Evolutionary conservation across 164 flowering plant species (phyloP), one percentile per base, ranked within the genome.

Genomic region (Tetracentron sinense): DNA sequence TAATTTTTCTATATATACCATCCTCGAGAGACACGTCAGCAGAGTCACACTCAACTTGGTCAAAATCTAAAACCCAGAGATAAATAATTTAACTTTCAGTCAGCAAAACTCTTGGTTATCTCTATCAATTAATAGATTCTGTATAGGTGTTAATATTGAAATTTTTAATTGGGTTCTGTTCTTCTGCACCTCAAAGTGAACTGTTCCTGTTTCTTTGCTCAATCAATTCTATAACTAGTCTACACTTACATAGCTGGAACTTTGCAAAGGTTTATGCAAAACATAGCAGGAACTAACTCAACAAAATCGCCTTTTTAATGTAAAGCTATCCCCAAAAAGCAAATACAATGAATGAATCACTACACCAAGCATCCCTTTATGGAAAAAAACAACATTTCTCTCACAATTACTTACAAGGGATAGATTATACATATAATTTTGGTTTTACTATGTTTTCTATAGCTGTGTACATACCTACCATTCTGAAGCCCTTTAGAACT

Each of bases 381-480:
- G 54, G 42, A 52, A 30, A 56, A 27, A 49, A 60, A 27, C 23
- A 66, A 19, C 65, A 49, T 23, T 35, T 23, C 64, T 49, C 58
- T 28, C 65, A 58, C 46, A 66, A 57, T 65, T 70, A 69, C 67
- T 68, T 70, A 67, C 69, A 70, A 42, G 59, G 54, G 52, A 66
- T 70, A 25, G 14, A 62, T 42, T 48, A 0, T 47, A 60, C 44
- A 38, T 49, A 54, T 26, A 6, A 62, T n/a, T n/a, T n/a, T n/a
- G n/a, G 52, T 52, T 63, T 52, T 22, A 52, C 68, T 46, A 35
- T 63, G 31, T 54, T 62, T 63, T 31, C 72, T 75, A 42, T 69
- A 59, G 38, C 62, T 70, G 31, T 80, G 69, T 70, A 80, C 82
- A 75, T 27, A 68, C 8, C 11, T 38, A 16, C 44, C 67, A 60